Evolutionary conservation across 306 rosid species (phyloP), one percentile per base, ranked within the genome.

Genomic region (Cercis canadensis): DNA sequence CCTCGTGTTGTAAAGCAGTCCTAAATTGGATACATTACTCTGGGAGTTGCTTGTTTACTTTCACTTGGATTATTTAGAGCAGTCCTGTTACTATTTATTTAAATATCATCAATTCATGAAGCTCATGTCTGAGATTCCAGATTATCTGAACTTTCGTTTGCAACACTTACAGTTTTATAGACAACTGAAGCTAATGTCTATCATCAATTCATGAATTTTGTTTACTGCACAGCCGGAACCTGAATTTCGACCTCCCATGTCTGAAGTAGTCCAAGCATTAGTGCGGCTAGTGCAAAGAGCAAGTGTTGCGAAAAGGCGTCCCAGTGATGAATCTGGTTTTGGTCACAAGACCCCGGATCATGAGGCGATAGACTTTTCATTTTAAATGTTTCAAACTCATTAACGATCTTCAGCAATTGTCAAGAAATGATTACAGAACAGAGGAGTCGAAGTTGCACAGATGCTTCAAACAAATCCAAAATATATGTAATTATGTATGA

Each of bases 161-260:
- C n/a, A n/a, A n/a, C n/a, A n/a, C n/a, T n/a, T n/a, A 3, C 2
- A 24, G 29, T 24, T 24, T 24, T 24, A 24, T 3, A 24, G 29
- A 3, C 29, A 24, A 24, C 3, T 24, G 29, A 24, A 24, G 29
- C 18, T 29, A 21, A 67, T 5, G 14, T 50, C 10, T 11, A 1
- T 10, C 18, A 36, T 51, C 31, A 44, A 15, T 61, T 13, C 65
- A 57, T 54, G 9, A 16, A 11, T 46, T 11, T 45, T 21, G 68
- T 70, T 18, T 46, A 57, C 2, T 76, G 15, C 45, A 5, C 78
- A 94, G 97, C 92, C 97, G 46, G 96, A 94, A 57, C 97, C 96
- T 0, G 95, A 94, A 76, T 91, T 94, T 53, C 92, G 96, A 65
- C 99, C 99, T 36, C 99, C 97, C 17, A 94, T 94, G 99, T 94